Evolutionary conservation across 352 stramenopile genomes (phyloP).

Genomic region (Pythium sukuiense): DNA sequence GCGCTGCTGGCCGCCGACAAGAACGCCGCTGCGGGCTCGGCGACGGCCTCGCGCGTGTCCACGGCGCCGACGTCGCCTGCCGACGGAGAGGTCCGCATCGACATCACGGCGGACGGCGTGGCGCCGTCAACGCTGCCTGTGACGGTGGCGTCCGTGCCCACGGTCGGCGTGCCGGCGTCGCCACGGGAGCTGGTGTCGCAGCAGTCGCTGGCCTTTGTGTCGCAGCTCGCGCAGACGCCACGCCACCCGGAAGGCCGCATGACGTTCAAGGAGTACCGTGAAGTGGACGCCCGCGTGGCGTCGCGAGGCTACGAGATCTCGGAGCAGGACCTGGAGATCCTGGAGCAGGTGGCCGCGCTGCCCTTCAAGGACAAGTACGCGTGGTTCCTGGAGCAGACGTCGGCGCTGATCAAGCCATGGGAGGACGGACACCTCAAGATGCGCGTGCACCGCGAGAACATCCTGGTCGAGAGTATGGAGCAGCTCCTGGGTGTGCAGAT

Average conservation of each 20-base stretch:
- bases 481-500: constrained; percentile 81
- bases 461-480: constrained; percentile 85
- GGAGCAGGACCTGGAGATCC: constrained; percentile 83
- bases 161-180: background rate
- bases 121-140: background rate
- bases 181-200: constrained; percentile 73
- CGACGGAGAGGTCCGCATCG: constrained; percentile 24
- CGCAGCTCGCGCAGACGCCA: constrained; percentile 78
- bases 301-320: constrained; percentile 88
- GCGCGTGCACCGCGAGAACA: constrained; percentile 82
- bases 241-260: constrained; percentile 81
- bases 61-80: constrained; percentile 17
- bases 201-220: constrained; percentile 84
- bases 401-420: constrained; percentile 83
- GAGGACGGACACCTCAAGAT: constrained; percentile 86
- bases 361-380: constrained; percentile 89
- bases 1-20: background rate
- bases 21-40: background rate
- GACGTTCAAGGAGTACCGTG: constrained; percentile 88
- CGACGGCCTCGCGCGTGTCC: constrained; percentile 9
- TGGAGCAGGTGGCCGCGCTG: constrained; percentile 81
- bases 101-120: constrained; percentile 1
- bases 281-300: constrained; percentile 82
- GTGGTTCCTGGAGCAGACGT: constrained; percentile 85
- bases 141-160: background rate